These are phyloP conservation scores for Tricholoma hemisulphureum DNA, from an alignment of 768 basidiomycete genomes.

Conservation along the genomic window DNA sequence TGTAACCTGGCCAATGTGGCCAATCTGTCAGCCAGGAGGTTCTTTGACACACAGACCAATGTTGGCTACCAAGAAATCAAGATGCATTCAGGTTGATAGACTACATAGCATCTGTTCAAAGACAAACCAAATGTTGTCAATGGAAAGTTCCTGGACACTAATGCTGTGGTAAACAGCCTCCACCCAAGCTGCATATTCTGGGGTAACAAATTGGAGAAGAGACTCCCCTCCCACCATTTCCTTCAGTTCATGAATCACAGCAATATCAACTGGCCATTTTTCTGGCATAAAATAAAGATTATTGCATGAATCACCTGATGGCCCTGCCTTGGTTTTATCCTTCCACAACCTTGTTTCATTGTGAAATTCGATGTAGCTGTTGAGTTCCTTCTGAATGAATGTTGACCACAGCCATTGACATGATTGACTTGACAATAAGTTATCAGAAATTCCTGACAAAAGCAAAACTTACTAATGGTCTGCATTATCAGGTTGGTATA, in stretches of 20 bases:
- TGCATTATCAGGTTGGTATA: slow-evolving; percentile 14
- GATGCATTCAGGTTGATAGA: no score
- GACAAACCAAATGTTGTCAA: slow-evolving; percentile 6
- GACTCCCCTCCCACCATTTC: slow-evolving; percentile 29
- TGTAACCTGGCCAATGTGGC: no score
- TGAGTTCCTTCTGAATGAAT: slow-evolving; percentile 12
- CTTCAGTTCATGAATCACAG: no score
- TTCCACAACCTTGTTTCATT: neutral
- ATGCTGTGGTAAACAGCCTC: slow-evolving; percentile 2
- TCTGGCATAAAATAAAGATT: neutral
- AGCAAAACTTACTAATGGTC: slow-evolving; percentile 12
- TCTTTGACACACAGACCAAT: no score
- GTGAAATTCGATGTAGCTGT: slow-evolving; percentile 9
- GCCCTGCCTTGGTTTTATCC: slow-evolving; percentile 3
- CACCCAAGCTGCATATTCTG: slow-evolving; percentile 20
- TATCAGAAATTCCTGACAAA: neutral
- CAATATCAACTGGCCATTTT: neutral
- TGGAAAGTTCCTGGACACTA: neutral
- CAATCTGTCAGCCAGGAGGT: no score
- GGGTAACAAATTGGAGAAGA: slow-evolving; percentile 29
- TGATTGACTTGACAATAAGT: neutral
- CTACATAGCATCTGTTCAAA: neutral
- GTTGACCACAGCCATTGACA: slow-evolving; percentile 20
- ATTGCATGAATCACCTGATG: slow-evolving; percentile 5
- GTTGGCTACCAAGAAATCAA: no score